Percentiles rank a stretch among this genome's conserved stretches.
Conservation (phyloP, 805 yeast species). For the Starmerella sp. region DNA sequence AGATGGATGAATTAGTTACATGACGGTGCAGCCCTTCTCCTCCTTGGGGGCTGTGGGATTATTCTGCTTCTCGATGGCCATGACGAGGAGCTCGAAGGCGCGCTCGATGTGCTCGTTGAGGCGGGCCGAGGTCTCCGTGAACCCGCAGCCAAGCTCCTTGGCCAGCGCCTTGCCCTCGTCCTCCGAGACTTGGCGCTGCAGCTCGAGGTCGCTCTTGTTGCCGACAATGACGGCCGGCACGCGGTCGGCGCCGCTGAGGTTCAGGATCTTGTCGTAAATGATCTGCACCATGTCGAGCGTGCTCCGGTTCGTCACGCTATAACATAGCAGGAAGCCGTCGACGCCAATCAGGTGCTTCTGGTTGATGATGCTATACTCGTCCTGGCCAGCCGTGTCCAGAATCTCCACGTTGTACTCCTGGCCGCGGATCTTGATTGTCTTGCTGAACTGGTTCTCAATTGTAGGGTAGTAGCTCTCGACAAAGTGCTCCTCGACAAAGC, state of each 20-base stretch:
- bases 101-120: constrained; percentile 56
- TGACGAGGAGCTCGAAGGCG: constrained; percentile 50
- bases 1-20: constrained; percentile 24
- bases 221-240: constrained; percentile 76
- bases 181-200: constrained; percentile 46
- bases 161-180: constrained; percentile 56
- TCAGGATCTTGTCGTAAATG: constrained; percentile 73
- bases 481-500: constrained; percentile 79
- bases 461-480: constrained; percentile 87
- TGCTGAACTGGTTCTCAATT: constrained; percentile 73
- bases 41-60: constrained; percentile 37
- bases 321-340: constrained; percentile 73
- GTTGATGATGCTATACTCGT: constrained; percentile 70
- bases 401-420: constrained; percentile 74
- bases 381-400: constrained; percentile 89
- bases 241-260: constrained; percentile 44
- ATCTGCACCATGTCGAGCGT: constrained; percentile 67
- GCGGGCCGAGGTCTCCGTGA: constrained; percentile 76
- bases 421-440: constrained; percentile 54
- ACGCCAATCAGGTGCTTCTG: constrained; percentile 70
- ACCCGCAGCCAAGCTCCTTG: constrained; percentile 52
- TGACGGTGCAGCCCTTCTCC: constrained; percentile 42
- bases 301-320: constrained; percentile 66
- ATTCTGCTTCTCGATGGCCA: constrained; percentile 52
- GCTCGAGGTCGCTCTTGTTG: constrained; percentile 59